These are phyloP conservation scores for Lactuca sativa DNA, from an alignment of 129 eudicot genomes.

Conservation along the genomic window DNA sequence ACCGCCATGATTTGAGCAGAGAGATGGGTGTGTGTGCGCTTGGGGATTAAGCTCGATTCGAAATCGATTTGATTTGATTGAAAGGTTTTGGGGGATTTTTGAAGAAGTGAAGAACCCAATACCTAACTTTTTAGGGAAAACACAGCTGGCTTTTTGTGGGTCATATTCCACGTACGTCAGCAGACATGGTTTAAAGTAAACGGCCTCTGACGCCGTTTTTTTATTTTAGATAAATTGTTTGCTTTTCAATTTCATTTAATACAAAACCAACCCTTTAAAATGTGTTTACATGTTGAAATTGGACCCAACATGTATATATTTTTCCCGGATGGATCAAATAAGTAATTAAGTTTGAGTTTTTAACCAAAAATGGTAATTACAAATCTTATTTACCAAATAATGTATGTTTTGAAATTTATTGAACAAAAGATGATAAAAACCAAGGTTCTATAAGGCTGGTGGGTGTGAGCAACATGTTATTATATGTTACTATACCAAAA, in stretches of 20 bases:
- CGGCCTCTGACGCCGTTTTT: conserved; percentile 25
- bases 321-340: no score
- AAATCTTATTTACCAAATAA: no score
- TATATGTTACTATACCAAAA: no score
- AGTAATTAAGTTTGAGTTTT: no score
- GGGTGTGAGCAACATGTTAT: no score
- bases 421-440: no score
- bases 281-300: no score
- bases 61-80: conserved; percentile 28
- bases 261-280: no score
- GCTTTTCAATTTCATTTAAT: background rate
- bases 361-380: no score
- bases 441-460: no score
- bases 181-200: conserved; percentile 15
- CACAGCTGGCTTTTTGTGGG: conserved; percentile 38
- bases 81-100: conserved; percentile 23
- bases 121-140: conserved; percentile 32
- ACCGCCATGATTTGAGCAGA: conserved; percentile 37
- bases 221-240: background rate
- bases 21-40: background rate
- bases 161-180: conserved; percentile 24
- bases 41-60: conserved; percentile 26
- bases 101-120: conserved; percentile 30
- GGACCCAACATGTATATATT: no score
- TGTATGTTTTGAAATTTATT: background rate